Evolutionary conservation across 129 eudicot species (phyloP).

Genomic region (Cynara cardunculus): DNA sequence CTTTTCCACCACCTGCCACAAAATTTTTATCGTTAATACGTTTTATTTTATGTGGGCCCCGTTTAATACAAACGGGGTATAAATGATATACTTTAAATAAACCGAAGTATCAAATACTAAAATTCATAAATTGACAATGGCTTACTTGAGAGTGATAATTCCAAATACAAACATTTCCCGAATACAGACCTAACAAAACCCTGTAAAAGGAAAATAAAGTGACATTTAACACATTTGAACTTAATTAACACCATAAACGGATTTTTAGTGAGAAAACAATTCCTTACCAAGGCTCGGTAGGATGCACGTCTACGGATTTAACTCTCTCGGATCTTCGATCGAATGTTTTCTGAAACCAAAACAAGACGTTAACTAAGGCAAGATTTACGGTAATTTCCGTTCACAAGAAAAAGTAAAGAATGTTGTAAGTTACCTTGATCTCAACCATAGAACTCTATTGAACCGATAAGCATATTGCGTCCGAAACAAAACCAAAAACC

Average conservation of each 20-base stretch:
- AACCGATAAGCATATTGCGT: neutral
- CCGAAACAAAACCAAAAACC: neutral
- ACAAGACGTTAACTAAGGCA: neutral
- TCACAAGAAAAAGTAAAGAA: neutral
- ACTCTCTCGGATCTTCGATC: slow-evolving; percentile 75
- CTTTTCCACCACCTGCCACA: slow-evolving; percentile 52
- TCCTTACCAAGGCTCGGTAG: slow-evolving; percentile 78
- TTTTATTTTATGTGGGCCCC: neutral
- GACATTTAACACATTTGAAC: neutral
- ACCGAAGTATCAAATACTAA: neutral
- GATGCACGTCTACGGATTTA: slow-evolving; percentile 84
- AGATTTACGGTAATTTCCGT: neutral
- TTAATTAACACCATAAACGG: neutral
- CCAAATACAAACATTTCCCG: slow-evolving; percentile 81
- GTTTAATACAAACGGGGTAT: neutral
- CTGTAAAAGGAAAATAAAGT: slow-evolving; percentile 23
- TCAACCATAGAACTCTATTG: slow-evolving; percentile 19
- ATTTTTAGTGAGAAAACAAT: neutral
- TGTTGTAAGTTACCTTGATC: slow-evolving; percentile 24
- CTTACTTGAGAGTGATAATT: slow-evolving; percentile 76
- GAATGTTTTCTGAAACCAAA: slow-evolving; percentile 48
- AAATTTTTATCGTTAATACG: neutral
- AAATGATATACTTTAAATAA: neutral
- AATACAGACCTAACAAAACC: slow-evolving; percentile 70
- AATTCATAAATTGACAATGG: neutral